Base-by-base conservation (phyloP, 768 basidiomycete genomes). In the Mycena olivaceomarginata region DNA sequence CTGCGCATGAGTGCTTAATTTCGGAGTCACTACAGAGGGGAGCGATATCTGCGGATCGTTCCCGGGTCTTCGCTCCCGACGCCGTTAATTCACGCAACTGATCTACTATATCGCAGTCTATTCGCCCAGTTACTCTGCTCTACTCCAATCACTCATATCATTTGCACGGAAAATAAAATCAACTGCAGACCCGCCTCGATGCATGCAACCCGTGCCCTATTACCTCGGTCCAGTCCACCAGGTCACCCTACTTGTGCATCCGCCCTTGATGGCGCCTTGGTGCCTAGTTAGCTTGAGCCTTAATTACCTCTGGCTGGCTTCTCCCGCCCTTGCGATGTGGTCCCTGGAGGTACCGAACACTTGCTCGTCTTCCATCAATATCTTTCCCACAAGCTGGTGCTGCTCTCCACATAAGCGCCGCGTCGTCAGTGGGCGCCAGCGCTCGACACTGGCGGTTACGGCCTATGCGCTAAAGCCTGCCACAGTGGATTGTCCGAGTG, bases 321-420 rank as follows among this genome's bases (percentile, higher is more conserved):
- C 56, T 57, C 56, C 56, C 56, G 56, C 13, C 25, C 56, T 57
- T 25, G 56, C 56, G 56, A 57, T 57, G 56, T 15, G 43, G 43
- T 45, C 11, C 43, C 31, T 16, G 11, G 13, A 12, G 56, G 56
- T 57, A 57, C 51, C 51, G 51, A 53, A 53, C 20, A 6, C 25
- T 45, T 15, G 43, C 43, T 15, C 43, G 43, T 45, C 43, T 11
- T 45, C 15, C 43, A 10, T 45, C 43, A 45, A 8, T 15, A 45
- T 45, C 43, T 45, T 11, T 45, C 43, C 43, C 43, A 45, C 43
- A 45, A 8, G 5, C 31, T 51, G 7, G 51, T 53, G 51, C 51
- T 5, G 51, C 51, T 53, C 51, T 53, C n/a, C 20, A 20, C 20
- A 53, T 8, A 53, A 22, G 53, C 53, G 53, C 53, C 53, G 5